These are phyloP conservation scores for Skeletonema marinoi DNA, from an alignment of 108 stramenopile genomes.

Conservation along the genomic window DNA sequence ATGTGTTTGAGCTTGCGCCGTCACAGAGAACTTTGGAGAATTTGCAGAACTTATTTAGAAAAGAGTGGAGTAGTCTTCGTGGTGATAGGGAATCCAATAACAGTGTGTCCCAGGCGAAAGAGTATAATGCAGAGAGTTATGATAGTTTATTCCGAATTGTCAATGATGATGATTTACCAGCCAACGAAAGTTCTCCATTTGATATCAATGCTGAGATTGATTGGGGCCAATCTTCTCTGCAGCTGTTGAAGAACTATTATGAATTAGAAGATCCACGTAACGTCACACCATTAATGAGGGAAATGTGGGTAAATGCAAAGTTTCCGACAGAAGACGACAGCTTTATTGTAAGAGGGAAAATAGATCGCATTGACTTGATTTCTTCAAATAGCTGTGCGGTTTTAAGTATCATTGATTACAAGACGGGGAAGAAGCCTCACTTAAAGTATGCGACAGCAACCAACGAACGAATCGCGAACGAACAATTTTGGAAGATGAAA, in stretches of 20 bases:
- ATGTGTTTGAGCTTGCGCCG: slow-evolving; percentile 81
- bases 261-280: slow-evolving; percentile 72
- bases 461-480: slow-evolving; percentile 74
- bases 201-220: slow-evolving; percentile 68
- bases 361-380: slow-evolving; percentile 86
- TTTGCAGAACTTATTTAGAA: slow-evolving; percentile 82
- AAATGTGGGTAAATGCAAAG: slow-evolving; percentile 74
- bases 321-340: slow-evolving; percentile 25
- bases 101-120: neutral
- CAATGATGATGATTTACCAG: slow-evolving; percentile 6
- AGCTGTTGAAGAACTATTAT: slow-evolving; percentile 76
- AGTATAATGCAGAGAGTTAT: slow-evolving; percentile 27
- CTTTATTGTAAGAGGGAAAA: slow-evolving; percentile 77
- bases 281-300: slow-evolving; percentile 72
- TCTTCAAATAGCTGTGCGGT: neutral
- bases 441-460: slow-evolving; percentile 76
- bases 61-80: slow-evolving; percentile 52
- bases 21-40: slow-evolving; percentile 66
- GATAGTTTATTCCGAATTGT: slow-evolving; percentile 57
- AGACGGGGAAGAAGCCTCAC: slow-evolving; percentile 87
- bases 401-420: slow-evolving; percentile 84
- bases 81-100: neutral
- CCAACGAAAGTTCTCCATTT: neutral
- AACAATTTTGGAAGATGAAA: slow-evolving; percentile 86
- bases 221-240: slow-evolving; percentile 79